These are phyloP conservation scores for Serendipita sp. DNA, from an alignment of 768 basidiomycete genomes.

Conservation along the genomic window DNA sequence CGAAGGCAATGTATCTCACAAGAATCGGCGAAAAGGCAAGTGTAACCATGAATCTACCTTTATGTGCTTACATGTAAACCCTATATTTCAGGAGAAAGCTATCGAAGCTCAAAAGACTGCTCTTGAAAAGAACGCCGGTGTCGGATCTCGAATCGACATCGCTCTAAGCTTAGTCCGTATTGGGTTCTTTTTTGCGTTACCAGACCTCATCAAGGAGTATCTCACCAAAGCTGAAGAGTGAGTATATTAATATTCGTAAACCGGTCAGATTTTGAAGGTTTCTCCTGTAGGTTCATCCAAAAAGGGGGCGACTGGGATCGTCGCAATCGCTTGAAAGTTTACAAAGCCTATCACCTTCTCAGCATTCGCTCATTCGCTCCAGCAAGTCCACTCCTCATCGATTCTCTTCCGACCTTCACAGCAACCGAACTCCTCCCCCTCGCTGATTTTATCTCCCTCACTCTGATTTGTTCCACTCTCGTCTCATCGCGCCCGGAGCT, in stretches of 20 bases:
- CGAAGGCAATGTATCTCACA: constrained; percentile 70
- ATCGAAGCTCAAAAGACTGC: constrained; percentile 69
- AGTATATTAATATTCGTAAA: constrained; percentile 16
- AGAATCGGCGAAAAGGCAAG: constrained; percentile 67
- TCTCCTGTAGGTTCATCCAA: constrained; percentile 53
- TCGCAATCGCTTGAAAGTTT: constrained; percentile 91
- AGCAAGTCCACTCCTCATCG: constrained; percentile 70
- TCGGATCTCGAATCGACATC: constrained; percentile 87
- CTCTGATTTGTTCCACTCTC: constrained; percentile 64
- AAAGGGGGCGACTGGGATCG: constrained; percentile 98
- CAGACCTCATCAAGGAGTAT: constrained; percentile 48
- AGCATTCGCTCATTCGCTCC: constrained; percentile 85
- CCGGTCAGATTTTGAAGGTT: background rate
- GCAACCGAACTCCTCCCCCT: constrained; percentile 78
- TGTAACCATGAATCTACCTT: background rate
- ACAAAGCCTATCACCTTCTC: constrained; percentile 68
- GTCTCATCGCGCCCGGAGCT: constrained; percentile 33
- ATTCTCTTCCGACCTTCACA: constrained; percentile 87
- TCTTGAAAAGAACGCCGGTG: constrained; percentile 77
- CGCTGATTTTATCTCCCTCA: constrained; percentile 76
- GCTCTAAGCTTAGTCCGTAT: constrained; percentile 76
- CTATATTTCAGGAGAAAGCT: constrained; percentile 45
- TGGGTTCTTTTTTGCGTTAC: constrained; percentile 78
- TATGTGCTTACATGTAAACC: background rate
- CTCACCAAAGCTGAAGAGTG: constrained; percentile 70